phyloP scores from a whole-genome alignment of 176 grass and related monocot genomes.

The Pontederia crassipes region DNA sequence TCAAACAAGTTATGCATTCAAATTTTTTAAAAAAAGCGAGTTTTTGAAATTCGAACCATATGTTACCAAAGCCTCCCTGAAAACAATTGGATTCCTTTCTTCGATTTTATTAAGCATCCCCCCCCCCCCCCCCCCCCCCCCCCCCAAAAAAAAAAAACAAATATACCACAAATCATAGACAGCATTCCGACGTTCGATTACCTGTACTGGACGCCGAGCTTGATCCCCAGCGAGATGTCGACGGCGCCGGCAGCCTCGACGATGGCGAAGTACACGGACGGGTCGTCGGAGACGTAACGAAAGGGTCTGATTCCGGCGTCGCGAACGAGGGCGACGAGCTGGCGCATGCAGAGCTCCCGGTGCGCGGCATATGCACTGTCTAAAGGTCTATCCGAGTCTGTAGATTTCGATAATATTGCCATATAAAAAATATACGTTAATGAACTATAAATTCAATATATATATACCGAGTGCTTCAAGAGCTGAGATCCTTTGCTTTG shows the following conservation, averaged over 20 bases:
- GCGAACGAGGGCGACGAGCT: slow-evolving; percentile 63
- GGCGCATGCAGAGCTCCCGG: slow-evolving; percentile 77
- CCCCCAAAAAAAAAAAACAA: too few relatives aligned
- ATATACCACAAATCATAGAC: too few relatives aligned
- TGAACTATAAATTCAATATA: too few relatives aligned
- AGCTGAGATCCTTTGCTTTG: slow-evolving; percentile 87
- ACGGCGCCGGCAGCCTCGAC: slow-evolving; percentile 67
- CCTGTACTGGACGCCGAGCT: slow-evolving; percentile 96
- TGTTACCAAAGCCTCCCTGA: too few relatives aligned
- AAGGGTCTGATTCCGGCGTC: slow-evolving; percentile 80
- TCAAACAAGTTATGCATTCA: too few relatives aligned
- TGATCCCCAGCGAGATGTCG: slow-evolving; percentile 89
- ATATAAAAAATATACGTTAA: neutral
- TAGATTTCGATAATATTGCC: too few relatives aligned
- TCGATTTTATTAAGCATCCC: too few relatives aligned
- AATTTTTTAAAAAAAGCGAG: too few relatives aligned
- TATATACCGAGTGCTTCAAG: slow-evolving; percentile 82
- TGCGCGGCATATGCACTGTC: slow-evolving; percentile 86
- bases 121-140: too few relatives aligned
- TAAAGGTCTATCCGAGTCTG: slow-evolving; percentile 17
- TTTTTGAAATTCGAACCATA: too few relatives aligned
- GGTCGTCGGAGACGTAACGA: slow-evolving; percentile 41
- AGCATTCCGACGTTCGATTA: too few relatives aligned
- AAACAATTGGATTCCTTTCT: too few relatives aligned
- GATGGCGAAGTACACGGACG: slow-evolving; percentile 65